These are phyloP conservation scores for Solanum pimpinellifolium DNA, from an alignment of 257 asterid species.

Conservation along the genomic window DNA sequence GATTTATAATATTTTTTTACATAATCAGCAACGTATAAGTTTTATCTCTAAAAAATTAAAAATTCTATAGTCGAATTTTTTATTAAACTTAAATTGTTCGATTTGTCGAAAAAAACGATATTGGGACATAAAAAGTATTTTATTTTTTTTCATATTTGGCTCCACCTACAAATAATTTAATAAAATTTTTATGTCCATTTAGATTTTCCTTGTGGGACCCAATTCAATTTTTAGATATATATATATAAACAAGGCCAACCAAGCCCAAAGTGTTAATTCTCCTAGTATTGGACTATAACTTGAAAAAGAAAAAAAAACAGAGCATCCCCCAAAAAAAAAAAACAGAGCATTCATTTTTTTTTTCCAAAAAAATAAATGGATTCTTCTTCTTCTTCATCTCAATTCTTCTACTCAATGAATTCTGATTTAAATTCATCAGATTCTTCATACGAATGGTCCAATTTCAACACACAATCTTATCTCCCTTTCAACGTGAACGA, in stretches of 20 bases:
- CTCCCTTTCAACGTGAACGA: constrained; percentile 39
- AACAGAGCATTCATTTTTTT: background rate
- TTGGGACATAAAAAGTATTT: too few relatives aligned
- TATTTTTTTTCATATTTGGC: background rate
- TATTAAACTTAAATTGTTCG: too few relatives aligned
- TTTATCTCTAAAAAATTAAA: too few relatives aligned
- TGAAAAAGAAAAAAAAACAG: background rate
- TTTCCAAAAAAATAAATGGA: constrained; percentile 5
- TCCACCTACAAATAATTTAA: background rate
- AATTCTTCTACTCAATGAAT: constrained; percentile 3
- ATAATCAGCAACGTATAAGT: too few relatives aligned
- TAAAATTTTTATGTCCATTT: background rate
- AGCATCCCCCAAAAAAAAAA: background rate
- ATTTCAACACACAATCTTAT: background rate
- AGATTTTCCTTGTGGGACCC: background rate
- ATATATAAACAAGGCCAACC: constrained; percentile 12
- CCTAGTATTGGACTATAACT: background rate
- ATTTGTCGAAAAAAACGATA: too few relatives aligned
- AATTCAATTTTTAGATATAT: constrained; percentile 3
- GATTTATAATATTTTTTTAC: background rate
- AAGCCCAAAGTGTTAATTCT: background rate
- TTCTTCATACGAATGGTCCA: constrained; percentile 4
- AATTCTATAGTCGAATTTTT: too few relatives aligned
- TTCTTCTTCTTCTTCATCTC: background rate
- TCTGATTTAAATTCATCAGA: constrained; percentile 15